Percentiles rank a stretch among this genome's conserved stretches.
Conservation (phyloP, 2,329 filamentous ascomycete species). For the Tolypocladium ophioglossoides region DNA sequence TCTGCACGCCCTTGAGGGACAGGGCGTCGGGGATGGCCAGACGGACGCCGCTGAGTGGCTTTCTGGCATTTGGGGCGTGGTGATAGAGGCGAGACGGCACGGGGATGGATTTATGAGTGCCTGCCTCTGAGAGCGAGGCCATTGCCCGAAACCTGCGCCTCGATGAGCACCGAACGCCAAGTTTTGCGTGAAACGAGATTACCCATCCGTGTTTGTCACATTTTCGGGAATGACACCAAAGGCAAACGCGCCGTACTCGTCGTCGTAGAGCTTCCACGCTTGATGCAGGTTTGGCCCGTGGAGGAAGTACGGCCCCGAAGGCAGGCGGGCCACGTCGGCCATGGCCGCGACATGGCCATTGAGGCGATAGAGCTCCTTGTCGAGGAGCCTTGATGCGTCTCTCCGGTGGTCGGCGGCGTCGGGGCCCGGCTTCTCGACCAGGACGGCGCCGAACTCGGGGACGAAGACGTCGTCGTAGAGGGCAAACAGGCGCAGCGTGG, state of each 20-base stretch:
- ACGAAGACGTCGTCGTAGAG: conserved; percentile 27
- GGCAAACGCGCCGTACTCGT: conserved; percentile 23
- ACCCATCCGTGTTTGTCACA: conserved; percentile 4
- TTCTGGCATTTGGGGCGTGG: conserved; percentile 12
- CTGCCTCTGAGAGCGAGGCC: conserved; percentile 13
- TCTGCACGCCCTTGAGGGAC: conserved; percentile 37
- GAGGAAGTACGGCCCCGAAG: conserved; percentile 30
- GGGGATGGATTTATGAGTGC: conserved; percentile 18
- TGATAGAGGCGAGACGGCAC: conserved; percentile 28
- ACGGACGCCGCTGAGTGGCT: conserved; percentile 26
- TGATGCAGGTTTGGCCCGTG: conserved; percentile 29
- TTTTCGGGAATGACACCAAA: conserved; percentile 25
- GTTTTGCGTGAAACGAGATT: background rate
- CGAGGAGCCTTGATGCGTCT: background rate
- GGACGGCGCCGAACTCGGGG: conserved; percentile 25
- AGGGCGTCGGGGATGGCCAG: conserved; percentile 23
- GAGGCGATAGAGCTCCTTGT: background rate
- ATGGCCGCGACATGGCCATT: conserved; percentile 5
- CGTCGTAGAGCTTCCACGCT: conserved; percentile 30
- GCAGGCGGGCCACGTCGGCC: conserved; percentile 13
- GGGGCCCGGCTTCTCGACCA: conserved; percentile 25
- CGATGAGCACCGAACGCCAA: background rate
- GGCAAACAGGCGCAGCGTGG: conserved; percentile 20
- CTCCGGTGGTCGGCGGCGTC: conserved; percentile 4
- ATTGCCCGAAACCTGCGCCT: conserved; percentile 19